Conservation (phyloP, 2,329 filamentous ascomycete species). For the Aspergillus pseudonomiae region DNA sequence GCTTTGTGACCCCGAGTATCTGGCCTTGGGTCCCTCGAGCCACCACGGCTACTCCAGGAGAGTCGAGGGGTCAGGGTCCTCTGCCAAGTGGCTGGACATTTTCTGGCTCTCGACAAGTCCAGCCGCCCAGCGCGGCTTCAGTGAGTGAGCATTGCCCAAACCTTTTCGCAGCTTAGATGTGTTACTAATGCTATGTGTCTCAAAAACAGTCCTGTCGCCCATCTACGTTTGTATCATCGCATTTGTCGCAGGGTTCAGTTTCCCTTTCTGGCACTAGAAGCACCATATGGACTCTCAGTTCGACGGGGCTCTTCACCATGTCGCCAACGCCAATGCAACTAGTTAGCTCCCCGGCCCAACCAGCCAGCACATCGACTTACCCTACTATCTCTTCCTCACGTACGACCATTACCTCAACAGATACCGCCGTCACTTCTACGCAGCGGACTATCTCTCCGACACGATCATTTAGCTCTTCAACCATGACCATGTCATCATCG, state of each 20-base stretch:
- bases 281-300: conserved; percentile 8
- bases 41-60: conserved; percentile 53
- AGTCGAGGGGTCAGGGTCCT: conserved; percentile 42
- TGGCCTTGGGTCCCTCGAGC: conserved; percentile 68
- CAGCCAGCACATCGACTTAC: background rate
- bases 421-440: background rate
- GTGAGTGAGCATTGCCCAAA: conserved; percentile 60
- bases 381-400: background rate
- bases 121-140: conserved; percentile 69
- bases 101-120: conserved; percentile 75
- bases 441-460: conserved; percentile 1
- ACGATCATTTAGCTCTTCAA: background rate
- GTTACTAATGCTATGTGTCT: conserved; percentile 30
- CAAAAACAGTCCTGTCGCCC: conserved; percentile 30
- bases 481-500: background rate
- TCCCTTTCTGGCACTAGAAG: conserved; percentile 52
- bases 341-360: conserved; percentile 4
- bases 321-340: background rate
- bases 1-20: conserved; percentile 60
- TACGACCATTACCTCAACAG: background rate
- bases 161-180: conserved; percentile 18
- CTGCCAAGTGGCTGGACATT: conserved; percentile 83
- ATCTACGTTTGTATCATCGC: conserved; percentile 56
- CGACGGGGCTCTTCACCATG: conserved; percentile 2
- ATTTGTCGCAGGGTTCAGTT: conserved; percentile 47